Base-by-base conservation (phyloP, 2,329 filamentous ascomycete genomes). In the Paracamarosporium sp. region DNA sequence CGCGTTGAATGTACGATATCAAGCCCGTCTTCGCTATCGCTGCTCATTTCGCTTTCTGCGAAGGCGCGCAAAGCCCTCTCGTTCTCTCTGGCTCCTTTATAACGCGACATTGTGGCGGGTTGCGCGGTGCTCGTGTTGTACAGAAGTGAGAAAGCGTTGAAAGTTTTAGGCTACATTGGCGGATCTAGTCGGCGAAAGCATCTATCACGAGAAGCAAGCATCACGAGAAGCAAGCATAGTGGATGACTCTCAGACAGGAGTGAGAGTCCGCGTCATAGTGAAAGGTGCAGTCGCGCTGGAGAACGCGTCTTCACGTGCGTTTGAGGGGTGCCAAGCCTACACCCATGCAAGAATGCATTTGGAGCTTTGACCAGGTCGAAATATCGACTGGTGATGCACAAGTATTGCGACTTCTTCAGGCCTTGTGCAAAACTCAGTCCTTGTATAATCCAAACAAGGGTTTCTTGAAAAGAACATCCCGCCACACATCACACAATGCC, bases 401-500 rank as follows among this genome's bases (percentile, higher is more conserved):
- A 33, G 17, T 35, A 40, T 28, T 4, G n/a, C 52, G 22, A 41
- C 11, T n/a, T 4, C 40, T 31, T 11, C 30, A 33, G 8, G 24
- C 22, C 5, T 38, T 17, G 41, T 20, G 41, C 9, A 31, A 31
- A 11, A 31, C 8, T 31, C 3, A 9, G 12, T 38, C 35, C n/a
- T n/a, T n/a, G n/a, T n/a, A n/a, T n/a, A n/a, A n/a, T n/a, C n/a
- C n/a, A n/a, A n/a, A n/a, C n/a, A n/a, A n/a, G n/a, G n/a, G n/a
- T n/a, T n/a, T n/a, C n/a, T n/a, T n/a, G 20, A 12, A 27, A 11
- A 12, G 12, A 4, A 13, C 15, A 5, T 40, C 35, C 9, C 4
- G 7, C 20, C 25, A 0, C 13, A 47, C 5, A 28, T 17, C 28
- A 11, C 59, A 66, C 50, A 66, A 97, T 97, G 94, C 93, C 94